Evolutionary conservation across 805 yeast species (phyloP), one percentile per base, ranked within the genome.

Genomic region (Suhomyces tanzawaensis): DNA sequence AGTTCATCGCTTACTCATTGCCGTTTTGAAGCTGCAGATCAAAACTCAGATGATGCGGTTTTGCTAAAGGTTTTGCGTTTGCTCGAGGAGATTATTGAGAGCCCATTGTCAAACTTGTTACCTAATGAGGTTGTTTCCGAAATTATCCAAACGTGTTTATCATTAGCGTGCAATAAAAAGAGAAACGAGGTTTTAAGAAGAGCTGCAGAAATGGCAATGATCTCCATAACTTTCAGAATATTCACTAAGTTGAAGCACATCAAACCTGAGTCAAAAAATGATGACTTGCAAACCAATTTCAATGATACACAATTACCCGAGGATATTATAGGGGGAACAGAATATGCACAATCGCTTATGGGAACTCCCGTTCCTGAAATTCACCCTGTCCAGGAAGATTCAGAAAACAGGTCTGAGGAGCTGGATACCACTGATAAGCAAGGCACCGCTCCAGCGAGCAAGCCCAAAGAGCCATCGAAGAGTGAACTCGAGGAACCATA

Each of bases 11-110:
- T 93, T 45, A 86, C 98, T 1, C 96, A 88, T 57, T 93, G 98
- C 62, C 77, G 96, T 32, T 93, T 93, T 57, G 97, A 93, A 66
- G 96, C 96, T 2, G 84, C 93, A 0, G 96, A 90, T 55, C 95
- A 88, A 57, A 76, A 83, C 24, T 83, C 87, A 29, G 98, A 93
- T 63, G 99, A 93, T 57, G 85, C 95, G 0, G 91, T 93, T 3
- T 66, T 93, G 32, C 71, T 91, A 36, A 86, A 86, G 53, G 95
- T 93, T 15, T 75, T 93, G 45, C 71, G 83, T 30, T 66, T 91
- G 18, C 68, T 91, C 49, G 91, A 88, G 48, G 42, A 46, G 16
- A 72, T 90, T 12, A 72, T 89, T 12, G 69, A 72, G 15, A 78
- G 90, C n/a, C 73, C 74, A 1, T 66, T 81, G 31, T 83, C 91